Evolutionary conservation across 441 rosid species (phyloP).

Genomic region (Capsella rubella): DNA sequence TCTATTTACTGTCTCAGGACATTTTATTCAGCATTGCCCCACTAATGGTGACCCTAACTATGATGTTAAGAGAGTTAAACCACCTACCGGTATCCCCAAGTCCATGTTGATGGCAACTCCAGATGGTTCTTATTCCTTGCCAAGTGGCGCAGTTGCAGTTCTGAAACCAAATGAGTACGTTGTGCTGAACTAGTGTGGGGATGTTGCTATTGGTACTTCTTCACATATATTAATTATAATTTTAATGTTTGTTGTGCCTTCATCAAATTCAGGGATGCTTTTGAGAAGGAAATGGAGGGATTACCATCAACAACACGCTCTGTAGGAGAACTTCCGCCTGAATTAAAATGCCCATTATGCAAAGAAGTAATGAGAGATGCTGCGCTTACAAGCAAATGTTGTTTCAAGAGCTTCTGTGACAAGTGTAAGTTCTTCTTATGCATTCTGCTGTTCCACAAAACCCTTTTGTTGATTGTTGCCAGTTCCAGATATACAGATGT

Average conservation of each 20-base stretch:
- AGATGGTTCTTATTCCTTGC: constrained; percentile 97
- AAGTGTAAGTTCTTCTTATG: constrained; percentile 60
- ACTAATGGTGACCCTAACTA: constrained; percentile 96
- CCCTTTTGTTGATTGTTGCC: constrained; percentile 5
- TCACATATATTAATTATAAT: constrained; percentile 11
- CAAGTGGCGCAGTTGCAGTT: constrained; percentile 97
- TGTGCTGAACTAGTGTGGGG: background rate
- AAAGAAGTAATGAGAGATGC: constrained; percentile 99
- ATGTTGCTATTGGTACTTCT: background rate
- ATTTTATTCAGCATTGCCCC: constrained; percentile 98
- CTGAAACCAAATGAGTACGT: constrained; percentile 96
- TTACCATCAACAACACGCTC: constrained; percentile 88
- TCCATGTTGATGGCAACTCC: constrained; percentile 98
- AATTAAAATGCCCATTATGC: constrained; percentile 94
- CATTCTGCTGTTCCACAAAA: constrained; percentile 9
- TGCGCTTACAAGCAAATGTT: constrained; percentile 95
- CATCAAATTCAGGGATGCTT: constrained; percentile 77
- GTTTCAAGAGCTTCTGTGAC: constrained; percentile 89
- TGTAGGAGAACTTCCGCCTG: constrained; percentile 97
- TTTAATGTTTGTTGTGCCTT: constrained; percentile 9
- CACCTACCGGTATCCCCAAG: constrained; percentile 98
- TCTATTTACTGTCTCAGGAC: constrained; percentile 58
- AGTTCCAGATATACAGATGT: background rate
- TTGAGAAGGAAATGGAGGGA: constrained; percentile 96
- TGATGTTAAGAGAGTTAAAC: constrained; percentile 91